Evolutionary conservation across 116 monocot genomes (phyloP), one percentile per base, ranked within the genome.

Genomic region (Dioscorea cayenensis): DNA sequence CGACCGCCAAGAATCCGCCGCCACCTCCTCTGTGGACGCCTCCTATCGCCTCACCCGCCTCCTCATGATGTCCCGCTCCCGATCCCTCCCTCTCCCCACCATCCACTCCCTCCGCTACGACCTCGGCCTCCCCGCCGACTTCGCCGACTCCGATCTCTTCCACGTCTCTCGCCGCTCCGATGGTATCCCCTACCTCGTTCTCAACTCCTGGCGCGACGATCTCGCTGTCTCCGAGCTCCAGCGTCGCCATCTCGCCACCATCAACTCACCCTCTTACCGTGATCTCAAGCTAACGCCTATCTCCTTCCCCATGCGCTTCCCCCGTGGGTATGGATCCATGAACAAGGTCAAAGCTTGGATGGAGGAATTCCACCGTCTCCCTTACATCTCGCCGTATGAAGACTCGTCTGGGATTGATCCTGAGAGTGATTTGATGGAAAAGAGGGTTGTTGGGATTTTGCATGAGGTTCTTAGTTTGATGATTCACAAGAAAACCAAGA

Each of bases 281-380:
- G 83, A 82, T 36, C 78, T 87, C 65, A 77, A 70, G 71, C 77
- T 61, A 36, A 32, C 67, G 1, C 63, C 77, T 3, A 71, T 83
- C 21, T 72, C 84, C 12, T 96, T 92, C 66, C 88, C 90, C 27
- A 92, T 92, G 93, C 77, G 87, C 65, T 97, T 97, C 65, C 93
- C 96, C 1, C 80, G 87, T 6, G 92, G 96, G 19, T 97, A 97
- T 68, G 92, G 96, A 19, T 61, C 72, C 37, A 85, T 83, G 90
- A 92, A 90, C 49, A 92, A 88, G 81, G 96, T 97, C 52, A 86
- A 80, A 76, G 82, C 82, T 2, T 97, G 96, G 96, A 97, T 97
- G 96, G 93, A 97, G 27, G 90, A 92, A 20, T 97, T 97, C 76
- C 81, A 97, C 51, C 70, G 79, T 18, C 79, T 97, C 18, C 96